A percentile compares a stretch with the other conserved stretches of the same genome.
Evolutionary conservation across 2,329 filamentous ascomycete genomes (phyloP).

Genomic region (Tolypocladium endophyticum): DNA sequence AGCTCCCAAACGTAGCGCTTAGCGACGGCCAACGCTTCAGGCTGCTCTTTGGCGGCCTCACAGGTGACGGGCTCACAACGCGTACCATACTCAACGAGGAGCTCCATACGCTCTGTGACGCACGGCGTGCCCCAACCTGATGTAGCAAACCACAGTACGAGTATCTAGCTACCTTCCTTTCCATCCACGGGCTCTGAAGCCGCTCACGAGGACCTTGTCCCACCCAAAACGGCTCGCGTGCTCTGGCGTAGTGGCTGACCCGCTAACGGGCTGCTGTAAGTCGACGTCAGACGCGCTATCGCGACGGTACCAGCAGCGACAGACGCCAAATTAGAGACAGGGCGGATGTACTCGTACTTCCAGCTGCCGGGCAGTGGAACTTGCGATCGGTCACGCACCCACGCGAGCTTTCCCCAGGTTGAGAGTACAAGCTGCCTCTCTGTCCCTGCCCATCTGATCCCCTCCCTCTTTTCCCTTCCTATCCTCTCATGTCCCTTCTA

Average conservation of each 20-base stretch:
- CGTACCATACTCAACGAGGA: background rate
- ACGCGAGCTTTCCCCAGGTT: slow-evolving; percentile 1
- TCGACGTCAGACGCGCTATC: background rate
- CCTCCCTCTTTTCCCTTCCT: background rate
- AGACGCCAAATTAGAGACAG: background rate
- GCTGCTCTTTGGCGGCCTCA: background rate
- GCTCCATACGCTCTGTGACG: background rate
- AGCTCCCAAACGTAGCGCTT: too few relatives aligned
- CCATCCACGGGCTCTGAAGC: background rate
- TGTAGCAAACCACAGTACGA: background rate
- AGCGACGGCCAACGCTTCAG: background rate
- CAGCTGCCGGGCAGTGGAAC: background rate
- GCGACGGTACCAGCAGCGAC: background rate
- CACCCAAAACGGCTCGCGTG: background rate
- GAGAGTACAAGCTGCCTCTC: background rate
- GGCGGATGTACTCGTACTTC: background rate
- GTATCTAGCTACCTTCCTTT: background rate
- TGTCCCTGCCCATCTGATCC: slow-evolving; percentile 1
- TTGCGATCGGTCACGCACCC: background rate
- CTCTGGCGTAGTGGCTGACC: background rate
- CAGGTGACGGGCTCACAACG: background rate
- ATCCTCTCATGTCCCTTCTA: background rate
- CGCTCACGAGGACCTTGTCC: background rate
- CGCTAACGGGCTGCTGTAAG: background rate
- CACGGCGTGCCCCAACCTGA: background rate